Base-by-base conservation (phyloP, 2,329 filamentous ascomycete genomes). In the Beauveria asiatica region DNA sequence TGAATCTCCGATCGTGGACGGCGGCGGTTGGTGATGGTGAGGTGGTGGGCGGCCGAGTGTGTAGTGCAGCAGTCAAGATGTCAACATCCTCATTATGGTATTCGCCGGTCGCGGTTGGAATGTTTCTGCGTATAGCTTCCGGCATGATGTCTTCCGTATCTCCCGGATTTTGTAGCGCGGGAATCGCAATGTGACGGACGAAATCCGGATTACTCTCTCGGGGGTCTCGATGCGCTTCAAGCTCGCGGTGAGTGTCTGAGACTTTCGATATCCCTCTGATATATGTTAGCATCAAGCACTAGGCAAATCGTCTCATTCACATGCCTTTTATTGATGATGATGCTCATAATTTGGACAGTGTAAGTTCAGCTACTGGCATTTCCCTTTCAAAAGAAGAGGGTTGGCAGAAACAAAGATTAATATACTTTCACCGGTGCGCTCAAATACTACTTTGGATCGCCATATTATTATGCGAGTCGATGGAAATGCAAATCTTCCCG, bases 381-480 rank as follows among this genome's bases (percentile, higher is more conserved):
- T 11, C 6, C 3, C 19, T 25, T 44, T n/a, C 13, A 3, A 4
- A 25, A 10, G 2, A 42, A 3, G 6, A n/a, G 17, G 11, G 3
- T 23, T 23, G 16, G 21, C 21, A 44, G 45, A 58, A 51, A 51
- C 37, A 50, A 51, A 13, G 9, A 10, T 16, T 57, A 30, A 57
- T 50, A 41, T 41, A 50, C 17, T 21, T 25, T 17, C 5, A 37
- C 10, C 5, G 21, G 19, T 11, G 10, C 16, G 30, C 30, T 46
- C 57, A 45, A 21, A 21, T 52, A 53, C 53, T n/a, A 39, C n/a
- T 46, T 25, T 45, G 13, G 49, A 59, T 59, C 57, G 39, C 17
- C 19, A 50, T 59, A 59, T 53, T 45, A 19, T 6, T 5, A 25
- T 59, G 39, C 57, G 11, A 45, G 19, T n/a, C 19, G n/a, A 39